Conservation (phyloP, 2,329 filamentous ascomycete genomes). For the Fusarium nisikadoi region DNA sequence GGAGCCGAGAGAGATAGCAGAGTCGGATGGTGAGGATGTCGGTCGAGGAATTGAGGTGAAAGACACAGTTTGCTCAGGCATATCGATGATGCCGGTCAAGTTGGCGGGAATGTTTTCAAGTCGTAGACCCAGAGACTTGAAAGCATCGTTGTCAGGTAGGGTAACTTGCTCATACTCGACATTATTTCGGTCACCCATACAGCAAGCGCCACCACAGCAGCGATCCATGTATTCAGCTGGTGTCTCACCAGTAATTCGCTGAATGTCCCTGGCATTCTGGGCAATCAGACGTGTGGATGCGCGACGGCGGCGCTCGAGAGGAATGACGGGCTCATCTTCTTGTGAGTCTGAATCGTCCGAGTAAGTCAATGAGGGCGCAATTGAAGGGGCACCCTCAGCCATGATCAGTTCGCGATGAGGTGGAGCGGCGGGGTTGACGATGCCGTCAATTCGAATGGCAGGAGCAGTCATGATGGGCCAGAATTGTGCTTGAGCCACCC, state of each 20-base stretch:
- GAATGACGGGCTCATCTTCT: constrained; percentile 59
- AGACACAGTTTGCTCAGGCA: constrained; percentile 80
- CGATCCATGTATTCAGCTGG: constrained; percentile 69
- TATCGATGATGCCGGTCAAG: constrained; percentile 75
- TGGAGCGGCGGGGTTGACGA: constrained; percentile 54
- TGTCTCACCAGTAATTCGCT: constrained; percentile 72
- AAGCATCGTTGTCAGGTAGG: constrained; percentile 85
- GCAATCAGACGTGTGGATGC: constrained; percentile 76
- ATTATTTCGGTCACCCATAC: constrained; percentile 61
- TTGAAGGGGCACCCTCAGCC: constrained; percentile 60
- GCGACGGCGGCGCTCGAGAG: constrained; percentile 63
- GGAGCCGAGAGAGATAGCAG: constrained; percentile 57
- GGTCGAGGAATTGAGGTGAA: constrained; percentile 67
- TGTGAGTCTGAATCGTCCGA: constrained; percentile 71
- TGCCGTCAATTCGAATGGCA: constrained; percentile 43
- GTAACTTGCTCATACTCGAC: constrained; percentile 64
- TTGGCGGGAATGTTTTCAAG: constrained; percentile 78
- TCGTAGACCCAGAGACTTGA: constrained; percentile 79
- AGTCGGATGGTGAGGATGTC: constrained; percentile 56
- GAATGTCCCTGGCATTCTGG: constrained; percentile 70
- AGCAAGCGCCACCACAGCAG: constrained; percentile 74
- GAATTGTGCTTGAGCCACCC: constrained; percentile 27
- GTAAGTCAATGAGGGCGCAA: constrained; percentile 71
- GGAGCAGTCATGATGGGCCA: constrained; percentile 46
- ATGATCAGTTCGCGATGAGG: constrained; percentile 56